Conservation (phyloP, 108 stramenopile species). For the Pseudonitzschia delicatissima region DNA sequence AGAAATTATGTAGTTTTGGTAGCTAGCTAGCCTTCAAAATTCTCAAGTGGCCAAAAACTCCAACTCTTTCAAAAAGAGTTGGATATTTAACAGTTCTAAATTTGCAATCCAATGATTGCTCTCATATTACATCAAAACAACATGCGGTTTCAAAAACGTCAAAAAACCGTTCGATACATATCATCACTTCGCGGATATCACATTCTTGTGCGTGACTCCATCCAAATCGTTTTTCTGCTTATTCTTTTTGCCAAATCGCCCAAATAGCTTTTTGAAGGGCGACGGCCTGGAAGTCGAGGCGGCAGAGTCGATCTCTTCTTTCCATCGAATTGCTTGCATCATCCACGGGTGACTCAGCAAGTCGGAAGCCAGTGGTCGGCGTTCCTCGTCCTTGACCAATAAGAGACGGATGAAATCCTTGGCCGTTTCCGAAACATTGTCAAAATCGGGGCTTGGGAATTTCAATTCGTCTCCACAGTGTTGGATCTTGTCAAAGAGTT, state of each 20-base stretch:
- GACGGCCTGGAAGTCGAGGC: not conserved
- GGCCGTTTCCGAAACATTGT: conserved; percentile 32
- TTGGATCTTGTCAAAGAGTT: conserved; percentile 10
- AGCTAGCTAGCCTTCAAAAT: no score
- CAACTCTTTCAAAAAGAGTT: no score
- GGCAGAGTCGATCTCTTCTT: not conserved
- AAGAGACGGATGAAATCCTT: conserved; percentile 44
- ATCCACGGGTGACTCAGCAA: conserved; percentile 50
- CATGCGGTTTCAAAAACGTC: no score
- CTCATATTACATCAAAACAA: no score
- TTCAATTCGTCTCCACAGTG: conserved; percentile 1
- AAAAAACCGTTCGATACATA: no score
- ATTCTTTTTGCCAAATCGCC: not conserved
- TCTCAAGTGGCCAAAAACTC: no score
- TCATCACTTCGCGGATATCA: no score
- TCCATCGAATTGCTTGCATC: conserved; percentile 4
- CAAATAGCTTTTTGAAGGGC: not conserved
- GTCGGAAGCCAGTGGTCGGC: conserved; percentile 36
- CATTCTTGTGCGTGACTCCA: not conserved
- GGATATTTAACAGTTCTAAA: no score
- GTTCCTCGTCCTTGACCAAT: conserved; percentile 29
- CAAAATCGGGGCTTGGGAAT: conserved; percentile 42
- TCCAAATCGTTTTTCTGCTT: not conserved
- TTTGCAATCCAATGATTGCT: no score
- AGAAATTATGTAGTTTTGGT: no score